phyloP scores from a whole-genome alignment of 768 basidiomycete species.

The Daedalea quercina region DNA sequence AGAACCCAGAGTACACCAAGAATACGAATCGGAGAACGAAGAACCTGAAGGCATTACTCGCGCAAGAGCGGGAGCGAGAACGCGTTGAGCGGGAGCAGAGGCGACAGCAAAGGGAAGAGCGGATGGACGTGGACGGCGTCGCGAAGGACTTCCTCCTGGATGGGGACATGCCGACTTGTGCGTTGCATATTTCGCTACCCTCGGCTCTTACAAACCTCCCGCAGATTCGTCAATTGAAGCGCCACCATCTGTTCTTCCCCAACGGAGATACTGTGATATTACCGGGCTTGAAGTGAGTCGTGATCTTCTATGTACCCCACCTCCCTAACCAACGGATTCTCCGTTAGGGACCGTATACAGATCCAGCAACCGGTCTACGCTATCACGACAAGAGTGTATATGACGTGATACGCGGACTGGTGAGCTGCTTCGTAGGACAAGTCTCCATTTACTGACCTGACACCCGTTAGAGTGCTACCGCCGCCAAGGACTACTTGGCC shows the following conservation, averaged over 20 bases:
- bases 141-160: slow-evolving; percentile 23
- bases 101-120: slow-evolving; percentile 43
- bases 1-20: slow-evolving; percentile 64
- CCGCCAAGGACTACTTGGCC: slow-evolving; percentile 71
- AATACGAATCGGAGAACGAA: slow-evolving; percentile 69
- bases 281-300: slow-evolving; percentile 68
- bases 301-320: too few relatives aligned
- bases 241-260: slow-evolving; percentile 74
- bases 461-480: slow-evolving; percentile 46
- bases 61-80: slow-evolving; percentile 75
- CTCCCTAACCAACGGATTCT: too few relatives aligned
- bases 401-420: slow-evolving; percentile 70
- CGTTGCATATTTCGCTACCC: background rate
- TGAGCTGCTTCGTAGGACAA: slow-evolving; percentile 21
- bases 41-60: slow-evolving; percentile 72
- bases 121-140: slow-evolving; percentile 55
- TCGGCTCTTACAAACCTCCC: background rate
- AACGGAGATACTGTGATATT: slow-evolving; percentile 77
- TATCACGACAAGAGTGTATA: slow-evolving; percentile 88
- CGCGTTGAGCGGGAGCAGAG: slow-evolving; percentile 56
- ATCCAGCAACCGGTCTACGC: slow-evolving; percentile 71
- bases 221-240: slow-evolving; percentile 79
- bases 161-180: slow-evolving; percentile 37
- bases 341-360: slow-evolving; percentile 73
- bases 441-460: background rate